These are phyloP conservation scores for Inga laurina DNA, from an alignment of 306 rosid genomes.

Conservation along the genomic window DNA sequence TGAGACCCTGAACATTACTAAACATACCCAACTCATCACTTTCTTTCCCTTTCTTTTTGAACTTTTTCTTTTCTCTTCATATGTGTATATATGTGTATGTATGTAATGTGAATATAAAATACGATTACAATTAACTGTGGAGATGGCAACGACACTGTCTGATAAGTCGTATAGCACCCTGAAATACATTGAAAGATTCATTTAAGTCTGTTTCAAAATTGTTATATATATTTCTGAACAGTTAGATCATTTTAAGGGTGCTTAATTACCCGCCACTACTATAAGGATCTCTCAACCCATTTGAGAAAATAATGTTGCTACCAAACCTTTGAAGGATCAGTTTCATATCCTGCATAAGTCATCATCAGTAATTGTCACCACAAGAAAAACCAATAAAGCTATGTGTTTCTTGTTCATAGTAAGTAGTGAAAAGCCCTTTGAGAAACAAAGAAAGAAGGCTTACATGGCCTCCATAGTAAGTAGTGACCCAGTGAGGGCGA, in stretches of 20 bases:
- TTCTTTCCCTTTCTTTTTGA: background rate
- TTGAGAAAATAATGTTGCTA: conserved; percentile 74
- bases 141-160: conserved; percentile 41
- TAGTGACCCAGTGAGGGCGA: conserved; percentile 61
- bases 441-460: conserved; percentile 10
- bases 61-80: background rate
- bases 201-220: background rate
- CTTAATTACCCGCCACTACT: conserved; percentile 65
- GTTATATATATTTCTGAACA: background rate
- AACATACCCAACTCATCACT: background rate
- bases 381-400: background rate
- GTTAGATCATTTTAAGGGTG: background rate
- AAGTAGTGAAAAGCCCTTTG: background rate
- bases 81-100: background rate
- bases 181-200: conserved; percentile 13
- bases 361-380: background rate
- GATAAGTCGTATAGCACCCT: conserved; percentile 56
- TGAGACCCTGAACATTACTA: conserved; percentile 48
- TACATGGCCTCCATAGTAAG: conserved; percentile 72
- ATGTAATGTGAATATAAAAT: background rate
- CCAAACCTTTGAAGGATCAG: conserved; percentile 50
- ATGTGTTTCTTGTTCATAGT: background rate
- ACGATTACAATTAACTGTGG: conserved; percentile 36
- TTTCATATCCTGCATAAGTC: conserved; percentile 47
- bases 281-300: conserved; percentile 70